A percentile compares a stretch with the other conserved stretches of the same genome.
Conservation (phyloP, 2,329 filamentous ascomycete species). For the Ophiosphaerella narmari region DNA sequence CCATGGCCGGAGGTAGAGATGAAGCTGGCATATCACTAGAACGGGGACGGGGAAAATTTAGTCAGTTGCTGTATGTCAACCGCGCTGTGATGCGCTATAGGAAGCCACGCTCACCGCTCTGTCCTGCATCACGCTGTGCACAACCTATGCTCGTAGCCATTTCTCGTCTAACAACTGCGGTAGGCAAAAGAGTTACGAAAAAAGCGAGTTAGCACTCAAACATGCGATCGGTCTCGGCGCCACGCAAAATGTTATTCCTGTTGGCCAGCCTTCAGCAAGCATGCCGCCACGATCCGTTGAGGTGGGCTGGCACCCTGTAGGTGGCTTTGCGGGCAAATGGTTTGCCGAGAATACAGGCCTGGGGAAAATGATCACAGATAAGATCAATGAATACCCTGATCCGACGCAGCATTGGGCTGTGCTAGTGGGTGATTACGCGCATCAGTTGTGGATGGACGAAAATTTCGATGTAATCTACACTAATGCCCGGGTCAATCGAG, state of each 20-base stretch:
- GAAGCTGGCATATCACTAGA: slow-evolving; percentile 1
- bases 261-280: slow-evolving; percentile 45
- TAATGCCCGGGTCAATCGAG: slow-evolving; percentile 43
- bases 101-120: background rate
- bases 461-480: slow-evolving; percentile 62
- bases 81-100: background rate
- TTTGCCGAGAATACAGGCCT: slow-evolving; percentile 61
- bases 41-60: slow-evolving; percentile 8
- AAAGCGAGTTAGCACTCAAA: slow-evolving; percentile 50
- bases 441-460: slow-evolving; percentile 67
- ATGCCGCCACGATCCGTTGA: slow-evolving; percentile 52
- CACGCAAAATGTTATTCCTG: slow-evolving; percentile 52
- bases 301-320: slow-evolving; percentile 65
- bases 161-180: background rate
- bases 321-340: slow-evolving; percentile 62
- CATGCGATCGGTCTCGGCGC: slow-evolving; percentile 53
- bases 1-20: slow-evolving; percentile 5
- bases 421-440: slow-evolving; percentile 60
- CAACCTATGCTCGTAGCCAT: background rate
- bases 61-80: slow-evolving; percentile 11
- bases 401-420: slow-evolving; percentile 66
- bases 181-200: slow-evolving; percentile 26
- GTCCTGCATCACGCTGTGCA: background rate
- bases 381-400: slow-evolving; percentile 60
- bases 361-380: slow-evolving; percentile 61